Evolutionary conservation across 352 stramenopile genomes (phyloP).

Genomic region (Peronospora tabacina): DNA sequence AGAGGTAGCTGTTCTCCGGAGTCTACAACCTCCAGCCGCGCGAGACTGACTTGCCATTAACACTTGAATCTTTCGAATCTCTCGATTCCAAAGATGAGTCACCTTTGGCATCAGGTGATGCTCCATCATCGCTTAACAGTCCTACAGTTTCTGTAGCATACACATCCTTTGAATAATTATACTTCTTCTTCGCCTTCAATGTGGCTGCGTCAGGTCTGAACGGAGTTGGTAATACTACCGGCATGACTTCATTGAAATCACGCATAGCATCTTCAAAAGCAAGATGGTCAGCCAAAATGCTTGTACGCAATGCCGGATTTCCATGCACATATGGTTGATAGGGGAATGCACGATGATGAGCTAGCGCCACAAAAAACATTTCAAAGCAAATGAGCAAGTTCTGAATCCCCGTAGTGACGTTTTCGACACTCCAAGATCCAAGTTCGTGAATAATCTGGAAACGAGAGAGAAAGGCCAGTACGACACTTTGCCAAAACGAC

Average conservation of each 20-base stretch:
- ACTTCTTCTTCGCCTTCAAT: constrained; percentile 52
- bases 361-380: constrained; percentile 96
- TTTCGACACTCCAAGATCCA: constrained; percentile 90
- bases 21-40: constrained; percentile 60
- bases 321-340: constrained; percentile 76
- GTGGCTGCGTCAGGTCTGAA: constrained; percentile 70
- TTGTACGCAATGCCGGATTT: constrained; percentile 45
- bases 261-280: constrained; percentile 90
- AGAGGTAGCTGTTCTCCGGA: no score
- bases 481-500: constrained; percentile 96
- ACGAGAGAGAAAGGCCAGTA: constrained; percentile 84
- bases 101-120: constrained; percentile 21
- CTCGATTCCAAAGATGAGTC: constrained; percentile 22
- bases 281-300: constrained; percentile 89
- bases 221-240: constrained; percentile 66
- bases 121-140: constrained; percentile 41
- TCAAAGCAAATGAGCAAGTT: constrained; percentile 99
- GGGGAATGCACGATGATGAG: constrained; percentile 94
- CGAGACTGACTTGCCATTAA: constrained; percentile 16
- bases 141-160: constrained; percentile 37
- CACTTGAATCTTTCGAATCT: constrained; percentile 14
- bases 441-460: constrained; percentile 88
- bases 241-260: constrained; percentile 91
- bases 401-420: constrained; percentile 94
- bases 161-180: constrained; percentile 33